Base-by-base conservation (phyloP, 2,329 filamentous ascomycete species). In the Leptographium radiaticola region DNA sequence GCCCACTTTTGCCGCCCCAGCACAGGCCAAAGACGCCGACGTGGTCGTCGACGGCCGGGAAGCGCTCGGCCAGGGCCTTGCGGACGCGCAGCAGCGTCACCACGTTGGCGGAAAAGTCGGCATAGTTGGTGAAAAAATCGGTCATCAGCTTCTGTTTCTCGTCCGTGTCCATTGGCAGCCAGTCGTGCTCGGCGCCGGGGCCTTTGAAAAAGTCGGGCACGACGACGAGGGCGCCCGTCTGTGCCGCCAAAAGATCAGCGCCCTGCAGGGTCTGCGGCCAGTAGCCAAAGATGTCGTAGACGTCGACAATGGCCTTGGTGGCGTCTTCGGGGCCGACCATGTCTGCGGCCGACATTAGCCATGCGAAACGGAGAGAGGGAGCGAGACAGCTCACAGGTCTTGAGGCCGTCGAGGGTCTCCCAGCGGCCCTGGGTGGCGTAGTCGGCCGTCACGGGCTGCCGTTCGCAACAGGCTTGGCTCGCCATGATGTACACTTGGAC, bases 241-340 rank as follows among this genome's bases (percentile, higher is more conserved):
- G 61, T 4, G 64, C 59, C 0, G 72, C 65, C 3, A 75, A 65
- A 9, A 70, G 64, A 60, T 77, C 74, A 1, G 72, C 73, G 31
- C 73, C 75, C 58, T 75, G 72, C 7, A 74, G 60, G 4, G 70
- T 75, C 60, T 76, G 74, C 9, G 66, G 64, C 48, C 67, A 62
- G 49, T 69, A 57, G 56, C 73, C 71, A 57, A 76, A 75, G 59
- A 75, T 65, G 61, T 77, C 75, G 62, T 73, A 75, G 54, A 76
- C 64, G 55, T 69, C 63, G 18, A 77, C 62, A 11, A 76, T 64
- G 46, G 68, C 72, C 44, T 60, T 64, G 36, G 62, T 64, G 13
- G 68, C 61, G 38, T 63, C 59, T 11, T 62, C 62, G 36, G 70
- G 63, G 39, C 67, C 65, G 3, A 64, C 61, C 6, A 70, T 61